These are phyloP conservation scores for Toxoplasma gondii DNA, from an alignment of 169 alveolate species.

Conservation along the genomic window DNA sequence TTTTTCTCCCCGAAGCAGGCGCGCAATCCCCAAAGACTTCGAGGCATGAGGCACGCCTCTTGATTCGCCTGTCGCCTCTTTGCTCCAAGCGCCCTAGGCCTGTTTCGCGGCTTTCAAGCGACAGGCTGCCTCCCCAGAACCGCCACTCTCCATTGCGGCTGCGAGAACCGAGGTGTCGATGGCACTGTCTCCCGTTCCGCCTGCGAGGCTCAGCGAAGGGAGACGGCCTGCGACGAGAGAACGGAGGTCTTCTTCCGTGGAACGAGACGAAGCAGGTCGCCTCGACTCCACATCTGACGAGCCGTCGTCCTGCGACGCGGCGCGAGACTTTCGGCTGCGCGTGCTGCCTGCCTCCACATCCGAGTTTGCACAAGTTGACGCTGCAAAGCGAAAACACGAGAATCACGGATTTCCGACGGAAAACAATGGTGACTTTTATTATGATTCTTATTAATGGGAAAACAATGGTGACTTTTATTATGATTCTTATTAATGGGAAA, in stretches of 20 bases:
- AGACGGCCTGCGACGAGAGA: neutral
- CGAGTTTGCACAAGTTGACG: neutral
- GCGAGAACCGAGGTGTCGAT: neutral
- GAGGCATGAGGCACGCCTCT: no score
- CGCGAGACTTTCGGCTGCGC: neutral
- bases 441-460: no score
- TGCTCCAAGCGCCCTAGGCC: neutral
- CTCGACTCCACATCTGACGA: neutral
- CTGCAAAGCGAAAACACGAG: neutral
- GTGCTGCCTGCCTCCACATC: slow-evolving; percentile 9
- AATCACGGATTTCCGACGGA: no score
- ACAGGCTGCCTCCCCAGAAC: neutral
- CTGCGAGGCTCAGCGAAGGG: neutral
- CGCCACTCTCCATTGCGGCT: slow-evolving; percentile 14
- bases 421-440: no score
- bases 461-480: no score
- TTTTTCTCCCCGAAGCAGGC: no score
- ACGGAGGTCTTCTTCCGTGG: neutral
- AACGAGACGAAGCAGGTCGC: neutral
- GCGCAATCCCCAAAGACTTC: no score
- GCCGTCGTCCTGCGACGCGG: neutral
- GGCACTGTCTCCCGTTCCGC: neutral
- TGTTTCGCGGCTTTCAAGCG: neutral
- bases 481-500: no score
- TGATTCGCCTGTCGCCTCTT: neutral